Conservation (phyloP, 805 yeast species). For the Zygotorulaspora danielsina region DNA sequence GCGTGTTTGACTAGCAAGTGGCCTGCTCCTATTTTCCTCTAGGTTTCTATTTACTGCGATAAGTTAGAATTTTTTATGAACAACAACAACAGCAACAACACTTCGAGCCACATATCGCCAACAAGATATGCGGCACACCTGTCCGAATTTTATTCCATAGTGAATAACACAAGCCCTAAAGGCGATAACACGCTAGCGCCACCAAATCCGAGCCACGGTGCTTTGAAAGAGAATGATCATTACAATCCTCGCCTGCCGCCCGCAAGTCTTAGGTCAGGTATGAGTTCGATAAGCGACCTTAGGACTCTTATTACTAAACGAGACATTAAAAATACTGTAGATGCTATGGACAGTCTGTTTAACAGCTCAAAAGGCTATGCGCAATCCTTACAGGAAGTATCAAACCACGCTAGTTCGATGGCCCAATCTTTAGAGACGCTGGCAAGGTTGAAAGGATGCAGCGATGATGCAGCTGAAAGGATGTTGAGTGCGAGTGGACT, state of each 20-base stretch:
- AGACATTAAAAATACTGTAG: conserved; percentile 51
- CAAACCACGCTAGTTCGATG: conserved; percentile 63
- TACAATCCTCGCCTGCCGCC: conserved; percentile 19
- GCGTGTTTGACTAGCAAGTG: too few relatives aligned
- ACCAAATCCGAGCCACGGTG: conserved; percentile 2
- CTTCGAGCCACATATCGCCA: conserved; percentile 17
- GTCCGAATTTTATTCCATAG: conserved; percentile 55
- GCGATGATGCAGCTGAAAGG: conserved; percentile 52
- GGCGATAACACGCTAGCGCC: not conserved
- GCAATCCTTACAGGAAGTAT: conserved; percentile 33
- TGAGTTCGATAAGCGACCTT: conserved; percentile 54
- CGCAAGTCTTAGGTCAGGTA: conserved; percentile 42
- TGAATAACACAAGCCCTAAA: conserved; percentile 34
- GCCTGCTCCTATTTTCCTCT: too few relatives aligned
- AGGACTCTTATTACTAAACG: conserved; percentile 56
- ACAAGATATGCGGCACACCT: conserved; percentile 45
- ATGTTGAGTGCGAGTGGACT: conserved; percentile 70
- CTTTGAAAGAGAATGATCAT: conserved; percentile 5
- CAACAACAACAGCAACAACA: not conserved
- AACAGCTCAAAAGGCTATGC: conserved; percentile 45
- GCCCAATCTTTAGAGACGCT: conserved; percentile 66
- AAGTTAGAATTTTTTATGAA: not conserved
- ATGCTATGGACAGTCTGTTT: conserved; percentile 48
- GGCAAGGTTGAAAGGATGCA: conserved; percentile 60
- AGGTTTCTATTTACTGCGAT: too few relatives aligned